These are phyloP conservation scores for Pulveroboletus ravenelii DNA, from an alignment of 768 basidiomycete genomes.

Conservation along the genomic window DNA sequence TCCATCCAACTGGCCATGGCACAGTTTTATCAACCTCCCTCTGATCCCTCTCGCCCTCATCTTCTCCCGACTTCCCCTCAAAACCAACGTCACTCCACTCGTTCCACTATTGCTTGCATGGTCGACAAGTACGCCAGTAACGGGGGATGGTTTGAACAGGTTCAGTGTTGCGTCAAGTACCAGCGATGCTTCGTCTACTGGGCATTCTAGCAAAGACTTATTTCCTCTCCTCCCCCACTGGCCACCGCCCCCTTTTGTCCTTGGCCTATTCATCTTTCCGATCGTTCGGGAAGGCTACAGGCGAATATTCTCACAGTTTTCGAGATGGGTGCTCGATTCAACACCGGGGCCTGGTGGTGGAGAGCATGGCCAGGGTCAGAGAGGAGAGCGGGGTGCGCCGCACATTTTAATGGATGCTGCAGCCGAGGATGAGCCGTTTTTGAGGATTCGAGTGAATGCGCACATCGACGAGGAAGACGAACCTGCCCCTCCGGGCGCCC, in stretches of 20 bases:
- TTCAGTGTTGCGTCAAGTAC: not conserved
- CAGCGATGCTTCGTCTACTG: not conserved
- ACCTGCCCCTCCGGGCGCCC: slow-evolving; percentile 10
- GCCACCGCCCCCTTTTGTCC: slow-evolving; percentile 59
- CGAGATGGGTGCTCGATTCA: slow-evolving; percentile 42
- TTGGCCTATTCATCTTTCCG: slow-evolving; percentile 51
- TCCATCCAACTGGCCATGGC: slow-evolving; percentile 69
- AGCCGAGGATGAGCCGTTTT: slow-evolving; percentile 27
- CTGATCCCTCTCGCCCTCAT: slow-evolving; percentile 66
- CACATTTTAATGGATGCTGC: slow-evolving; percentile 20
- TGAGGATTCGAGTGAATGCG: slow-evolving; percentile 29
- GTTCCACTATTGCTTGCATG: slow-evolving; percentile 25
- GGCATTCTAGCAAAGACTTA: slow-evolving; percentile 8
- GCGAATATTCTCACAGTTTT: slow-evolving; percentile 35
- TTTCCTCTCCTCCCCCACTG: slow-evolving; percentile 37
- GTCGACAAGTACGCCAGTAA: slow-evolving; percentile 27
- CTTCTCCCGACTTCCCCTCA: slow-evolving; percentile 49
- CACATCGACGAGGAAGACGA: slow-evolving; percentile 31
- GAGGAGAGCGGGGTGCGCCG: slow-evolving; percentile 19
- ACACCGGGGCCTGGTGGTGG: slow-evolving; percentile 8
- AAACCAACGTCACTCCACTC: slow-evolving; percentile 23
- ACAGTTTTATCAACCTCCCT: slow-evolving; percentile 71
- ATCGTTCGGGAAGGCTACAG: slow-evolving; percentile 43
- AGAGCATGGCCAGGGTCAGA: slow-evolving; percentile 10
- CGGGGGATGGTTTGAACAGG: slow-evolving; percentile 1